Evolutionary conservation across 805 yeast species (phyloP).

Genomic region (Hanseniaspora vineae): DNA sequence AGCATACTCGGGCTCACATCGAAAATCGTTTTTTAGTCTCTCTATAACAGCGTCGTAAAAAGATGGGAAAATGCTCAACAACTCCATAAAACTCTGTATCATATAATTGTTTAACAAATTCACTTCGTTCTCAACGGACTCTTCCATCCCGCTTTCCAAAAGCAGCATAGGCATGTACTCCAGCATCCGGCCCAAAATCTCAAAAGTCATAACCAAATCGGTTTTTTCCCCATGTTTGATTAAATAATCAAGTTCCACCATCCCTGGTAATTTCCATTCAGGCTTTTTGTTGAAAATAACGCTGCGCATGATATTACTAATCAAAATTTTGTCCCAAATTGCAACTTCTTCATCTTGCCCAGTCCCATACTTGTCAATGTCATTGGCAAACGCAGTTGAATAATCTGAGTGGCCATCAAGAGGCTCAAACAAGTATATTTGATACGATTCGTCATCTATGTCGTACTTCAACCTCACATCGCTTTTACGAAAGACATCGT

Average conservation of each 20-base stretch:
- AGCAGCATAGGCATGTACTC: constrained; percentile 36
- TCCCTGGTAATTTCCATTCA: constrained; percentile 44
- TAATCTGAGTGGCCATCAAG: constrained; percentile 23
- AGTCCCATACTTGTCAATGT: too few relatives aligned
- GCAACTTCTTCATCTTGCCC: constrained; percentile 18
- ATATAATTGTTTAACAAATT: constrained; percentile 35
- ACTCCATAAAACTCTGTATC: constrained; percentile 33
- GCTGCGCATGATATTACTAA: constrained; percentile 43
- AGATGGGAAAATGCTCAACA: constrained; percentile 13
- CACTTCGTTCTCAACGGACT: constrained; percentile 19
- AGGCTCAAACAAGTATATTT: constrained; percentile 19
- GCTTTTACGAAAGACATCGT: constrained; percentile 58
- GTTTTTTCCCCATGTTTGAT: constrained; percentile 14
- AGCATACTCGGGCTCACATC: neutral
- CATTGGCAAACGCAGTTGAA: constrained; percentile 8
- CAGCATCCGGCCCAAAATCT: constrained; percentile 34
- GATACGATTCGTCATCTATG: constrained; percentile 19
- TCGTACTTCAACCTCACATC: constrained; percentile 59
- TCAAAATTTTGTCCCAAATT: constrained; percentile 51
- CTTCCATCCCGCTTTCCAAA: constrained; percentile 31
- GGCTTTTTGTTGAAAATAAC: constrained; percentile 40
- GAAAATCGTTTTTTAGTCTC: neutral
- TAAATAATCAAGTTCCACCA: constrained; percentile 35
- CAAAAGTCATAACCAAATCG: constrained; percentile 27
- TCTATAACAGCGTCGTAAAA: constrained; percentile 13